Evolutionary conservation across 2,329 filamentous ascomycete genomes (phyloP).

Genomic region (Lasiodiplodia sp.): DNA sequence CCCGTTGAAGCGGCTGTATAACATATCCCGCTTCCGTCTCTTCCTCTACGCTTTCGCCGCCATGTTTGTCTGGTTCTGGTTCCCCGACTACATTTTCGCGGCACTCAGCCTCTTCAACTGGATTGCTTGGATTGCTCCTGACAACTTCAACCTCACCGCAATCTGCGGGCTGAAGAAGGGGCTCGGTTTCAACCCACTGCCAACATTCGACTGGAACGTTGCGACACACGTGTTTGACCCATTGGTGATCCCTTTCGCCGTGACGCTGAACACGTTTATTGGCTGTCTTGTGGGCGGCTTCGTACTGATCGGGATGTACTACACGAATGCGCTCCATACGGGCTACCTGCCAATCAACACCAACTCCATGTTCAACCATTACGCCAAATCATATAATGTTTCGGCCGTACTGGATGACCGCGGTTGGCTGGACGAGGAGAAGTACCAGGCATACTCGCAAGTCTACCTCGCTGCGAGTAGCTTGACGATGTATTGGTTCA

Average conservation of each 20-base stretch:
- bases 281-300: conserved; percentile 42
- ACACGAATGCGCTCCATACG: conserved; percentile 41
- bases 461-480: conserved; percentile 49
- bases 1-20: conserved; percentile 68
- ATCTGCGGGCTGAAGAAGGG: conserved; percentile 75
- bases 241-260: conserved; percentile 41
- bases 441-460: conserved; percentile 46
- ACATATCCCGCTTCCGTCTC: conserved; percentile 69
- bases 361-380: conserved; percentile 46
- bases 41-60: conserved; percentile 64
- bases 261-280: conserved; percentile 45
- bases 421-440: conserved; percentile 41
- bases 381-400: conserved; percentile 44
- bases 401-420: conserved; percentile 39
- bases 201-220: conserved; percentile 75
- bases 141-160: conserved; percentile 74
- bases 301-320: conserved; percentile 36
- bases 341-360: conserved; percentile 48
- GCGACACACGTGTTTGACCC: conserved; percentile 43
- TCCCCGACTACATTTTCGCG: conserved; percentile 71
- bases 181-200: conserved; percentile 70
- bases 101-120: conserved; percentile 76
- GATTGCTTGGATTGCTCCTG: conserved; percentile 70
- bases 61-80: conserved; percentile 52
- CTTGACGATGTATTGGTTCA: conserved; percentile 47